Evolutionary conservation across 257 asterid genomes (phyloP), one percentile per base, ranked within the genome.

Genomic region (Fraxinus americana): DNA sequence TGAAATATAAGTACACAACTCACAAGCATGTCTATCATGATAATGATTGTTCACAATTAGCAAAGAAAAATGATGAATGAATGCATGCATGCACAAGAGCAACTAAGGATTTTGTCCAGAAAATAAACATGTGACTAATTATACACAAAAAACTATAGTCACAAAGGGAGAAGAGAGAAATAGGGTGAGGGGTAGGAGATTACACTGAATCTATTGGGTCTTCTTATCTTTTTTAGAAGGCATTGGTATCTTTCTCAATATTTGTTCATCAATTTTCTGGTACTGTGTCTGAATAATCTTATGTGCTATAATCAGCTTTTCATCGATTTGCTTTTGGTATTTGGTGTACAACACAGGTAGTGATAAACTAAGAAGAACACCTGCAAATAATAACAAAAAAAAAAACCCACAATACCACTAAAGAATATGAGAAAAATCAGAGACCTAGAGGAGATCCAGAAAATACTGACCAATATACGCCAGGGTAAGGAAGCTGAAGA

Each of bases 271-370:
- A 73, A 92, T 41, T 84, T 85, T 91, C 84, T 68, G 81, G 74
- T 87, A 89, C 77, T 89, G 96, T 77, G 80, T 80, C 71, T 74
- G 85, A 84, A 85, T 86, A 54, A 85, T 76, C 67, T 86, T 77
- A 70, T 76, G 87, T 13, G 87, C 91, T 77, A 85, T 72, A 75
- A 81, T 70, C 83, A 92, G 80, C 89, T 93, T 93, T 32, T 84
- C 92, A 74, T 93, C 96, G 34, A 96, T 88, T 83, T 84, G 96
- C 77, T 76, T 83, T 87, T 91, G 98, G 83, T 86, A 92, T 87
- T 89, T 92, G 66, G 89, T 90, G 77, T 96, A 96, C 75, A 93
- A 30, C 82, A 86, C 73, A 1, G 97, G 99, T 59, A 92, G 75
- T n/a, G 97, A 88, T 75, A 96, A 83, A 85, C 91, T 84, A 36